Evolutionary conservation across 2,329 filamentous ascomycete genomes (phyloP).

Genomic region (Ophiocordyceps polyrhachis-furcata): DNA sequence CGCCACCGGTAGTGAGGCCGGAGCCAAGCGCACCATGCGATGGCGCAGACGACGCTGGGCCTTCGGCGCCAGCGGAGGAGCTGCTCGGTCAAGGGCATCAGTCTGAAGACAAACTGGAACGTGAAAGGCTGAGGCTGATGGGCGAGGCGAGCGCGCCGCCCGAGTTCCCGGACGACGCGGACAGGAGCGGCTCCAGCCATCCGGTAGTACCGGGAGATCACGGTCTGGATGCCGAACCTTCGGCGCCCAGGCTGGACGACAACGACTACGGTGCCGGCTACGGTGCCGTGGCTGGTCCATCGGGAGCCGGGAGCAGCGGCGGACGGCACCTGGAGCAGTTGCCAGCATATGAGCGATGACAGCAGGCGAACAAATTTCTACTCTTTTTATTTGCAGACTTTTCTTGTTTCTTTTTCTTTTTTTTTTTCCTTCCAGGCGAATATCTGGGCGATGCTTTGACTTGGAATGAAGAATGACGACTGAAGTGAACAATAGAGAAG

Average conservation of each 20-base stretch:
- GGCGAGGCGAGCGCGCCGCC: conserved; percentile 45
- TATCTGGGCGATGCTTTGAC: not conserved
- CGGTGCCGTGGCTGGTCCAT: conserved; percentile 8
- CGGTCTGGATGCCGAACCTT: conserved; percentile 20
- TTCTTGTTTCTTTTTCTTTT: not conserved
- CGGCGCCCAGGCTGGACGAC: conserved; percentile 37
- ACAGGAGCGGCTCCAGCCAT: conserved; percentile 13
- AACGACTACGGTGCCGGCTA: conserved; percentile 6
- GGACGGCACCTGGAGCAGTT: conserved; percentile 12
- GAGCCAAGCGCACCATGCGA: conserved; percentile 3
- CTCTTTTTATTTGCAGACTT: not conserved
- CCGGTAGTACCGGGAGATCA: conserved; percentile 9
- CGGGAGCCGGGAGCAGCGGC: conserved; percentile 1
- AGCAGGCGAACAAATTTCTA: not conserved
- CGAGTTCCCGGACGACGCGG: conserved; percentile 34
- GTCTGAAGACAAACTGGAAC: conserved; percentile 60
- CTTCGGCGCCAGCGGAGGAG: conserved; percentile 27
- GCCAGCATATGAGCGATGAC: conserved; percentile 21
- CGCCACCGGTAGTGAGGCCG: conserved; percentile 9
- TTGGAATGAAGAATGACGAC: too few species aligned
- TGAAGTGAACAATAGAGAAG: not conserved
- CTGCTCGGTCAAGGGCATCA: conserved; percentile 15
- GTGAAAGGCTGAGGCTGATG: conserved; percentile 47
- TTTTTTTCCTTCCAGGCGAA: not conserved
- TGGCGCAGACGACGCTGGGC: conserved; percentile 8